Evolutionary conservation across 164 flowering plant species (phyloP).

Genomic region (Sextonia rubra): DNA sequence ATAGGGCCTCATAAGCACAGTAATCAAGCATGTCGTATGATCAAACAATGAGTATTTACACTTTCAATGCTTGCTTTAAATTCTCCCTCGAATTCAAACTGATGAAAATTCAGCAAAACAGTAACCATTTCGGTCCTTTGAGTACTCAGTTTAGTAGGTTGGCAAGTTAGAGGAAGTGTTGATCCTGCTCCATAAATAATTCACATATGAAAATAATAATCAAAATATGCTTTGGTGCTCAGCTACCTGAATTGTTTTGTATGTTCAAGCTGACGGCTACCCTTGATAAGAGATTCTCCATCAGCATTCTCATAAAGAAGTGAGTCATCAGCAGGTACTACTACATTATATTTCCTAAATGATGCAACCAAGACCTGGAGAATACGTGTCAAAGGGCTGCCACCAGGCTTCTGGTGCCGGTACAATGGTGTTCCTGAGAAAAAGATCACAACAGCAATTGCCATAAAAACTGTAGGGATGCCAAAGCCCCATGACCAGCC

Average conservation of each 20-base stretch:
- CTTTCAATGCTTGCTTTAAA: not conserved
- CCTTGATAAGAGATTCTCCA: constrained; percentile 31
- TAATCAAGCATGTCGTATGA: not conserved
- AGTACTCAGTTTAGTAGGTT: too few species aligned
- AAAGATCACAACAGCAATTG: constrained; percentile 44
- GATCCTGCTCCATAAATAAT: too few species aligned
- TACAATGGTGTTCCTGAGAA: constrained; percentile 36
- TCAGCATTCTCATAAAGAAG: constrained; percentile 34
- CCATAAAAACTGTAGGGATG: constrained; percentile 60
- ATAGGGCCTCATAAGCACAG: too few species aligned
- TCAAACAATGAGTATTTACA: not conserved
- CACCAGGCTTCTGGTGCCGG: constrained; percentile 41
- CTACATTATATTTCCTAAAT: constrained; percentile 23
- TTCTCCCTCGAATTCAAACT: too few species aligned
- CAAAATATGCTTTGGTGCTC: not conserved
- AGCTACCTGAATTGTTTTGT: constrained; percentile 29
- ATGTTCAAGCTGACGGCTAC: constrained; percentile 45
- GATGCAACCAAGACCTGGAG: constrained; percentile 37
- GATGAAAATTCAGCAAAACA: too few species aligned
- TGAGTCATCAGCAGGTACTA: constrained; percentile 34
- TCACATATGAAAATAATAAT: too few species aligned
- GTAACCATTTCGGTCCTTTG: too few species aligned
- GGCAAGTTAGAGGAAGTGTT: too few species aligned
- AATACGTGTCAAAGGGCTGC: constrained; percentile 42
- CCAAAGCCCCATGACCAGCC: constrained; percentile 75